Percentiles rank a stretch among this genome's conserved stretches.
Evolutionary conservation across 2,329 filamentous ascomycete species (phyloP).

Genomic region (Trichoderma atroviride): DNA sequence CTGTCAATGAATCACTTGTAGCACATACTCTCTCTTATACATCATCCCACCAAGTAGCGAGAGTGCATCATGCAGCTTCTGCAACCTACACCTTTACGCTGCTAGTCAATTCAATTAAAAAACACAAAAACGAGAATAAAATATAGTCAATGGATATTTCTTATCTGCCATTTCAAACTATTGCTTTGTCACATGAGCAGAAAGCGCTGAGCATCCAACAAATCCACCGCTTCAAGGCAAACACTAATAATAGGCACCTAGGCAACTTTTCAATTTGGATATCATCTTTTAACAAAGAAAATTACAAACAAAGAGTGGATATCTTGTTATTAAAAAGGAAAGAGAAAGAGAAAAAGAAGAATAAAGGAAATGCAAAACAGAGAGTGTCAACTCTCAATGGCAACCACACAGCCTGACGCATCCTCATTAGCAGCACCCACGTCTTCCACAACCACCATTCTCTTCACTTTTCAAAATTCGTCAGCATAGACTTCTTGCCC

Average conservation of each 20-base stretch:
- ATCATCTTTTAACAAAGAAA: neutral
- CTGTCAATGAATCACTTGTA: neutral
- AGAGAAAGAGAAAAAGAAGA: neutral
- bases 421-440: neutral
- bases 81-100: neutral
- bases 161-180: neutral
- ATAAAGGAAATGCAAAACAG: neutral
- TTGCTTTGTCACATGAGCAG: neutral
- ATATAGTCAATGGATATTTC: neutral
- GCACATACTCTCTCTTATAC: neutral
- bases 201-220: neutral
- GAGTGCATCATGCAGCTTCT: neutral
- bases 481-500: constrained; percentile 40
- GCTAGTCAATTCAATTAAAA: neutral
- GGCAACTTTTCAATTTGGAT: neutral
- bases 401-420: neutral
- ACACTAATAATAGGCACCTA: neutral
- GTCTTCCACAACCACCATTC: neutral
- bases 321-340: neutral
- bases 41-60: neutral
- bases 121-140: neutral
- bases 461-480: constrained; percentile 39
- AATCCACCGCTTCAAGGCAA: neutral
- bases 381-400: neutral
- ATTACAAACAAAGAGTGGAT: constrained; percentile 7